Percentiles rank a stretch among this genome's conserved stretches.
phyloP scores from a whole-genome alignment of 2,329 filamentous ascomycete species.

The Lachnellula cervina region DNA sequence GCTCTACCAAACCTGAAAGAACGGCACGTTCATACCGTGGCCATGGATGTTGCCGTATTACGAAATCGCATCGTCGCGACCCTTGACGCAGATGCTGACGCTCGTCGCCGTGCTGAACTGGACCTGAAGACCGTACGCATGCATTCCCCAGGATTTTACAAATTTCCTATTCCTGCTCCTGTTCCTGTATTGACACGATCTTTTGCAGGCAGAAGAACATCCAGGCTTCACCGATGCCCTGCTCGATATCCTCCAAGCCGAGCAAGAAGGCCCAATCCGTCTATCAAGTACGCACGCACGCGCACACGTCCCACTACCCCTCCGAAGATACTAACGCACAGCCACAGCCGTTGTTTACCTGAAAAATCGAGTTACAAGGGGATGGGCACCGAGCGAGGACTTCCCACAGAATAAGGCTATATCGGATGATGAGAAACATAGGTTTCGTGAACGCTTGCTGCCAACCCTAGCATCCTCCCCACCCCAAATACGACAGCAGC shows the following conservation, averaged over 20 bases:
- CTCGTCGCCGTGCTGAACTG: constrained; percentile 70
- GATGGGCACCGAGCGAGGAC: constrained; percentile 78
- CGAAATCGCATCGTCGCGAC: constrained; percentile 73
- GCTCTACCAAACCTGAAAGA: constrained; percentile 7
- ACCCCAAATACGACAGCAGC: constrained; percentile 80
- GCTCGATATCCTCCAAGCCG: constrained; percentile 81
- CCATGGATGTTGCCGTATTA: constrained; percentile 70
- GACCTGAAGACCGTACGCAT: constrained; percentile 71
- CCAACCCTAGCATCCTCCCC: constrained; percentile 80
- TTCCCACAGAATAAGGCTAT: constrained; percentile 64
- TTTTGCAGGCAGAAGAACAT: constrained; percentile 74
- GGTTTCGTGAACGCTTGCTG: constrained; percentile 82
- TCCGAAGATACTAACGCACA: constrained; percentile 26
- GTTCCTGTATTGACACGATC: constrained; percentile 14
- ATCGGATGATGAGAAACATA: constrained; percentile 81
- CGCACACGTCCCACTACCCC: constrained; percentile 20
- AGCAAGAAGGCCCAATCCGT: constrained; percentile 79
- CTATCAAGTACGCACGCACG: constrained; percentile 68
- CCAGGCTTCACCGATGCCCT: constrained; percentile 87
- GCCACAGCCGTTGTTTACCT: constrained; percentile 85
- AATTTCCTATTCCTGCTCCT: background rate
- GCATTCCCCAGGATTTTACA: too few species aligned
- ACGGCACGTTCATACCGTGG: constrained; percentile 14
- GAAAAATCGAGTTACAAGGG: constrained; percentile 93
- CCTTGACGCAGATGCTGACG: constrained; percentile 68